phyloP scores from a whole-genome alignment of 2,329 filamentous ascomycete species.

The Pseudonectria buxi region DNA sequence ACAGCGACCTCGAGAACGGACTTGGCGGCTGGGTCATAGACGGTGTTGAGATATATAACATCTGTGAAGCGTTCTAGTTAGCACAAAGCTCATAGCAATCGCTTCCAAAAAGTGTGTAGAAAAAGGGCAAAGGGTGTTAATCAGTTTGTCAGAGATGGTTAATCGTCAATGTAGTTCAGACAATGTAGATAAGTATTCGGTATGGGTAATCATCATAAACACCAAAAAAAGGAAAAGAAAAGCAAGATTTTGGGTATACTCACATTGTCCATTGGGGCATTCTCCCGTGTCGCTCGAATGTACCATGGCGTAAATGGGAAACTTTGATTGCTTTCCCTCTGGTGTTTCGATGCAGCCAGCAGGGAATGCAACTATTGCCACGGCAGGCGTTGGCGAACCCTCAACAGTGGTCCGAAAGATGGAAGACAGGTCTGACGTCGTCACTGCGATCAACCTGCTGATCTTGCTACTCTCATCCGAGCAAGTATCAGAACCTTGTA shows the following conservation, averaged over 20 bases:
- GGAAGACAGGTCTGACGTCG: slow-evolving; percentile 56
- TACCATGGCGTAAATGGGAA: slow-evolving; percentile 54
- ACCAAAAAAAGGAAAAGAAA: slow-evolving; percentile 28
- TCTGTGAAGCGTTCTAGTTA: slow-evolving; percentile 26
- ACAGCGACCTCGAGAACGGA: slow-evolving; percentile 34
- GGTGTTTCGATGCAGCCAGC: slow-evolving; percentile 36
- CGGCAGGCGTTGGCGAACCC: slow-evolving; percentile 67
- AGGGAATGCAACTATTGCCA: slow-evolving; percentile 63
- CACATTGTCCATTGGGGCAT: slow-evolving; percentile 83
- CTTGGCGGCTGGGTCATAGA: slow-evolving; percentile 28
- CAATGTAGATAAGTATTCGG: slow-evolving; percentile 99
- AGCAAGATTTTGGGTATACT: slow-evolving; percentile 40
- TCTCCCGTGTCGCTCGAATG: slow-evolving; percentile 92
- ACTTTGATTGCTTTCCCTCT: slow-evolving; percentile 28
- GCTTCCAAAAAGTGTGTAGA: slow-evolving; percentile 3
- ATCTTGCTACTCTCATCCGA: slow-evolving; percentile 29
- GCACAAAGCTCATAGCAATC: slow-evolving; percentile 17
- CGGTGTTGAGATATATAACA: slow-evolving; percentile 32
- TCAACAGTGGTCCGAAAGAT: slow-evolving; percentile 69
- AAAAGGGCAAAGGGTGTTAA: slow-evolving; percentile 33
- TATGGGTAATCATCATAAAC: slow-evolving; percentile 73
- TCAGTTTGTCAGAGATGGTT: slow-evolving; percentile 86
- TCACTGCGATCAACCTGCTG: slow-evolving; percentile 59
- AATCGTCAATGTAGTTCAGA: slow-evolving; percentile 89
- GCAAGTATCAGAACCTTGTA: slow-evolving; percentile 36